phyloP scores from a whole-genome alignment of 345 rosid species.

The Eucalyptus rudis region DNA sequence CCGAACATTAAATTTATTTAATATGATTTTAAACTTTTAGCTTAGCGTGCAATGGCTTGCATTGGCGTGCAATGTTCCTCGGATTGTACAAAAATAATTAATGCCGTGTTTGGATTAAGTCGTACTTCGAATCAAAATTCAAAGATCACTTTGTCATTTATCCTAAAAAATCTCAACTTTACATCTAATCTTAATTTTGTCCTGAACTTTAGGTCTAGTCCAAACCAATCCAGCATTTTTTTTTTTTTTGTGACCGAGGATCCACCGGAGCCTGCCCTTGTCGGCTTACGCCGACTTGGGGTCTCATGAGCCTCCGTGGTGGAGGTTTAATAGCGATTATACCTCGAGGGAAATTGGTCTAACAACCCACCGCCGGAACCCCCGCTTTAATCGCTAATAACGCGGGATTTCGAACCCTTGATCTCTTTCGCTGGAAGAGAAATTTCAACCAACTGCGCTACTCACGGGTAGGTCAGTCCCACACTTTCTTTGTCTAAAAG shows the following conservation, averaged over 20 bases:
- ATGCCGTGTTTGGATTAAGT: too few relatives aligned
- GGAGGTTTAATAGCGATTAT: too few relatives aligned
- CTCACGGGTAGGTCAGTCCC: accelerated
- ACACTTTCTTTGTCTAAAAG: neutral
- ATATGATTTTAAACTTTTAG: too few relatives aligned
- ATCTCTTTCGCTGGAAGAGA: accelerated
- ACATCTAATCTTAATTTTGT: too few relatives aligned
- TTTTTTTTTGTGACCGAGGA: accelerated
- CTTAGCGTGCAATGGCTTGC: neutral
- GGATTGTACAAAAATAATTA: too few relatives aligned
- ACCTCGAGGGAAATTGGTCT: accelerated
- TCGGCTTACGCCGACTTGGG: accelerated
- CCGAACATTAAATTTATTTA: accelerated
- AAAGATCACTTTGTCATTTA: neutral
- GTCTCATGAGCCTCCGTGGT: too few relatives aligned
- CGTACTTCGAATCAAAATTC: neutral
- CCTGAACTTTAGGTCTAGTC: neutral
- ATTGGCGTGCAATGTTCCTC: too few relatives aligned
- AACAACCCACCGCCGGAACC: accelerated
- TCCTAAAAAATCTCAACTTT: neutral
- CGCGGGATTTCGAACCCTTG: accelerated
- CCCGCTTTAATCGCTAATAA: too few relatives aligned
- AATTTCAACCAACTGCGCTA: accelerated
- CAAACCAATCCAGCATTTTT: neutral
- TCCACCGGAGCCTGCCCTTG: accelerated